Conservation (phyloP, 2,329 filamentous ascomycete genomes). For the Colletotrichum trifolii region DNA sequence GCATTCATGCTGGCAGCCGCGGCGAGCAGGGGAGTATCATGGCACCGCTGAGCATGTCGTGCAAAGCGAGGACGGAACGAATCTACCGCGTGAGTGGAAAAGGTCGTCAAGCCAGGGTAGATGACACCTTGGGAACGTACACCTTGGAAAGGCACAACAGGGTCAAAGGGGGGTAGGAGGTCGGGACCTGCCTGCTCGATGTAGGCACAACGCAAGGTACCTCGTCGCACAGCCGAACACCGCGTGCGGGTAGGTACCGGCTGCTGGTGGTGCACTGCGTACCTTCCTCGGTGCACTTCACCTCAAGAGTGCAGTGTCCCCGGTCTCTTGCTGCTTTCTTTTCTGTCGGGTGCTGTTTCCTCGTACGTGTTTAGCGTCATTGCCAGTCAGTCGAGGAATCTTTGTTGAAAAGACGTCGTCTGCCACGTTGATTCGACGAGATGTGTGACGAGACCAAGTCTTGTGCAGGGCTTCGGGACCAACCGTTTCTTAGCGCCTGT, state of each 20-base stretch:
- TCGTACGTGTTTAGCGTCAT: conserved; percentile 36
- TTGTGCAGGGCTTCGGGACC: conserved; percentile 61
- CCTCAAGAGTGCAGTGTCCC: background rate
- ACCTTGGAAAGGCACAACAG: conserved; percentile 1
- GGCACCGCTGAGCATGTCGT: conserved; percentile 34
- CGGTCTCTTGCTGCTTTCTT: conserved; percentile 5
- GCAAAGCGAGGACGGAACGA: conserved; percentile 19
- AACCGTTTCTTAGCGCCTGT: conserved; percentile 54
- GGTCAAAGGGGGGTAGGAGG: conserved; percentile 23
- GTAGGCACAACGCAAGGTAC: no score
- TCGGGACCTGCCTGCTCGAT: conserved; percentile 7
- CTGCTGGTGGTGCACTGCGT: no score
- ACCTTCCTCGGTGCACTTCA: no score
- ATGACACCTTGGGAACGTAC: background rate
- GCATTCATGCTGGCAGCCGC: conserved; percentile 15
- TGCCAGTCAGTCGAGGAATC: conserved; percentile 23
- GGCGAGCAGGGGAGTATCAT: conserved; percentile 25
- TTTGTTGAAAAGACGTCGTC: conserved; percentile 15
- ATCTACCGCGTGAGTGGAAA: background rate
- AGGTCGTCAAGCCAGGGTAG: background rate
- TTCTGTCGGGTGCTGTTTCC: background rate
- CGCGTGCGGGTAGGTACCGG: no score
- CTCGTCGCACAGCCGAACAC: no score
- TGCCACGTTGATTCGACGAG: conserved; percentile 49
- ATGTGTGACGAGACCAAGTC: conserved; percentile 56